Conservation (phyloP, 768 basidiomycete genomes). For the Amanita jacksonii region DNA sequence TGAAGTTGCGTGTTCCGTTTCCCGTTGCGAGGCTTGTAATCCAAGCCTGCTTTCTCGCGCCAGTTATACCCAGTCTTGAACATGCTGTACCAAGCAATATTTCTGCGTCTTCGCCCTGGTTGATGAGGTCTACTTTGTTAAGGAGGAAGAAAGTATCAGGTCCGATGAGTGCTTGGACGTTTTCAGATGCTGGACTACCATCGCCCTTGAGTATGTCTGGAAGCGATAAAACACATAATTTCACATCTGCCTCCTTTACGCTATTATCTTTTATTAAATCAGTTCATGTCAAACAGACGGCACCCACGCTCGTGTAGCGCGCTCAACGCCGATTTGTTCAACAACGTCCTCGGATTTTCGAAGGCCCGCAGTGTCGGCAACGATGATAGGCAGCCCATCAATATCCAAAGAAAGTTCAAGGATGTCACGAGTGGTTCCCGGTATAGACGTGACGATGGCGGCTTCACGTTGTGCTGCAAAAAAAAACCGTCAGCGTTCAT, state of each 20-base stretch:
- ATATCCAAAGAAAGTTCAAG: conserved; percentile 81
- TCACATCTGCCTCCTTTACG: conserved; percentile 55
- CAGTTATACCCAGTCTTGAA: conserved; percentile 2
- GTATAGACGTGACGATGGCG: conserved; percentile 80
- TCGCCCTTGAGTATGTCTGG: conserved; percentile 28
- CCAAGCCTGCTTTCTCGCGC: conserved; percentile 35
- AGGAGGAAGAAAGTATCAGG: conserved; percentile 58
- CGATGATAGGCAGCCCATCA: conserved; percentile 72
- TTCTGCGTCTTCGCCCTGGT: not conserved
- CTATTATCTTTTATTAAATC: conserved; percentile 33
- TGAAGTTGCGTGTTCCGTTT: conserved; percentile 47
- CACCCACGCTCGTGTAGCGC: conserved; percentile 59
- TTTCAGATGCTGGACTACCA: conserved; percentile 28
- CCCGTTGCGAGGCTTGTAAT: conserved; percentile 50
- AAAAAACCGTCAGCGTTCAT: not conserved
- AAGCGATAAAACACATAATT: conserved; percentile 75
- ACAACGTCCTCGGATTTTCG: conserved; percentile 60
- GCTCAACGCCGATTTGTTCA: conserved; percentile 73
- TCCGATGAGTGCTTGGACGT: conserved; percentile 39
- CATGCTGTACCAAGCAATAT: not conserved
- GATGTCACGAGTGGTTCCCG: conserved; percentile 86
- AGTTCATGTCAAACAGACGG: conserved; percentile 1
- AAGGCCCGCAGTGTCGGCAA: conserved; percentile 84
- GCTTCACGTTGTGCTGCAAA: conserved; percentile 77
- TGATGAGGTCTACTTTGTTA: conserved; percentile 66